Evolutionary conservation across 75 land plant species (phyloP).

Genomic region (Isoetes taiwanensis): DNA sequence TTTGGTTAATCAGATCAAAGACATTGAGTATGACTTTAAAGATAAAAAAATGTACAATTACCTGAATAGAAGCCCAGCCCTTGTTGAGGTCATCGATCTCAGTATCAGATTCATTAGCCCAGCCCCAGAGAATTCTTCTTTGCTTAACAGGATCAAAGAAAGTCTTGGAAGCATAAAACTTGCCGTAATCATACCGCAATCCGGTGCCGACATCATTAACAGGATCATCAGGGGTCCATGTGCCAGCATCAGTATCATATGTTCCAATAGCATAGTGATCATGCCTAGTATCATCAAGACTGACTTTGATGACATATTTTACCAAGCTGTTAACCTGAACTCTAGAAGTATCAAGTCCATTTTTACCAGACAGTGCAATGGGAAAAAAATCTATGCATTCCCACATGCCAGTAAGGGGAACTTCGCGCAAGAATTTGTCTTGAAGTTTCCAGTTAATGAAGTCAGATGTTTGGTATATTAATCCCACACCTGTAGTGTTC

Average conservation of each 20-base stretch:
- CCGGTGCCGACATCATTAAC: slow-evolving; percentile 53
- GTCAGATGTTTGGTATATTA: slow-evolving; percentile 51
- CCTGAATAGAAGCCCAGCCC: slow-evolving; percentile 79
- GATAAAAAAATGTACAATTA: slow-evolving; percentile 9
- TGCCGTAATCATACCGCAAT: slow-evolving; percentile 62
- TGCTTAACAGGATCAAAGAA: slow-evolving; percentile 54
- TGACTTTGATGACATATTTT: slow-evolving; percentile 74
- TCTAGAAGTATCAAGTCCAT: slow-evolving; percentile 45
- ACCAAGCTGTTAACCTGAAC: slow-evolving; percentile 20
- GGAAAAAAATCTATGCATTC: slow-evolving; percentile 87
- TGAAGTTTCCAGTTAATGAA: slow-evolving; percentile 37
- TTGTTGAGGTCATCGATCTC: slow-evolving; percentile 44
- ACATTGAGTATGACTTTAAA: no score
- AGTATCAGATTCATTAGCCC: slow-evolving; percentile 74
- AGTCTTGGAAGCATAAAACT: slow-evolving; percentile 71
- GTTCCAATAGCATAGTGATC: slow-evolving; percentile 79
- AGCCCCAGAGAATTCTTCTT: slow-evolving; percentile 78
- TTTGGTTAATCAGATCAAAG: no score
- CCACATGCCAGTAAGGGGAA: slow-evolving; percentile 85
- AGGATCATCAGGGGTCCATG: slow-evolving; percentile 46
- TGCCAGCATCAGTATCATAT: slow-evolving; percentile 21
- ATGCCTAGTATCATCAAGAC: slow-evolving; percentile 52
- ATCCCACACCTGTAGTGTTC: slow-evolving; percentile 34
- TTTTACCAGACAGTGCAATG: slow-evolving; percentile 16
- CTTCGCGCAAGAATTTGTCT: slow-evolving; percentile 31